Evolutionary conservation across 2,329 filamentous ascomycete species (phyloP).

Genomic region (Ophiostoma australiae): DNA sequence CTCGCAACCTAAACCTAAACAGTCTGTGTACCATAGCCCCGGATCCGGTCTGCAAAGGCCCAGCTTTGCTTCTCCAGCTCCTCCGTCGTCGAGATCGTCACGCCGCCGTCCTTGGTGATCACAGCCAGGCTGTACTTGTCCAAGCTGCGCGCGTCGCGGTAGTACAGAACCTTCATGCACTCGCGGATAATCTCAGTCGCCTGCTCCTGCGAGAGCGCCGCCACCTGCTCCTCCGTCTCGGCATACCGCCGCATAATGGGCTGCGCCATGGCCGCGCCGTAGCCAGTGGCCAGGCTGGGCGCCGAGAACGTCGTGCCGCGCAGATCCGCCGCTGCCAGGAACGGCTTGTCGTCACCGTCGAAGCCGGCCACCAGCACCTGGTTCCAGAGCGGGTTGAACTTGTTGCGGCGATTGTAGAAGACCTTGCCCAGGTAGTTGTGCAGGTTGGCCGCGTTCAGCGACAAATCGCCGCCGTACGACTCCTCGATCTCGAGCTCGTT

Average conservation of each 20-base stretch:
- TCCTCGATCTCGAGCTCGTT: constrained; percentile 81
- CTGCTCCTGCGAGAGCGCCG: constrained; percentile 67
- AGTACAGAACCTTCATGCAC: constrained; percentile 98
- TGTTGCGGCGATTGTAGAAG: constrained; percentile 87
- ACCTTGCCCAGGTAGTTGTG: constrained; percentile 96
- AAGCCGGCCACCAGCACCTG: constrained; percentile 86
- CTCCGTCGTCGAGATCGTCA: constrained; percentile 78
- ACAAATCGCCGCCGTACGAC: constrained; percentile 61
- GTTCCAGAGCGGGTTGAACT: constrained; percentile 98
- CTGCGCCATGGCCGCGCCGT: constrained; percentile 86
- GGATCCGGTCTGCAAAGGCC: constrained; percentile 94
- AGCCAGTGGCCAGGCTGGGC: constrained; percentile 87
- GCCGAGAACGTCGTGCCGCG: constrained; percentile 87
- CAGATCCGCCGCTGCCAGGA: constrained; percentile 86
- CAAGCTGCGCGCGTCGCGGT: constrained; percentile 88
- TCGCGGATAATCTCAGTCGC: constrained; percentile 79
- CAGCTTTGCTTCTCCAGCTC: constrained; percentile 94
- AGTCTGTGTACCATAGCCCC: constrained; percentile 86
- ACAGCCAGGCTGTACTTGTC: constrained; percentile 89
- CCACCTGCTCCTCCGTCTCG: constrained; percentile 74
- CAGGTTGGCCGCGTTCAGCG: constrained; percentile 83
- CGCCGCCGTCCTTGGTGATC: constrained; percentile 80
- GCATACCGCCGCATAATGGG: constrained; percentile 81
- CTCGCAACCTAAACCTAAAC: constrained; percentile 40
- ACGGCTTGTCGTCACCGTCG: constrained; percentile 72